Evolutionary conservation across 257 asterid species (phyloP), one percentile per base, ranked within the genome.

Genomic region (Knoxia roxburghii): DNA sequence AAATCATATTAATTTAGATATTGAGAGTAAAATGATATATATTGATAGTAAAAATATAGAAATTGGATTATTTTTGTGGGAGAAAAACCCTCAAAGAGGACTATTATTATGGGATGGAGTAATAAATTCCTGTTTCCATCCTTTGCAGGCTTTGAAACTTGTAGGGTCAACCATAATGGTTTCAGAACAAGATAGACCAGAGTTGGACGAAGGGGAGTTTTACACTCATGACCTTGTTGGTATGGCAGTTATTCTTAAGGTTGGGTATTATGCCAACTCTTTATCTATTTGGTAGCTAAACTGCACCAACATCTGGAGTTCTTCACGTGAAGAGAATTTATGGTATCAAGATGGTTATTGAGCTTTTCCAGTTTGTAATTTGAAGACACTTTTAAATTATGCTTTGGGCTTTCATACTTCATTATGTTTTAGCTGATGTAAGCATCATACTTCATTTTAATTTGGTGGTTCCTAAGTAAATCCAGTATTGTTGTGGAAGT

Each of bases 121-220:
- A 27, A 29, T 49, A 41, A 33, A 23, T 41, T 11, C 64, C 39
- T 65, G 27, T 45, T 33, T 32, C 50, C 23, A 68, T 46, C 71
- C 65, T 62, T 79, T 75, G 68, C 82, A 89, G 98, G 98, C 96
- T 61, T 89, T 76, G 74, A 85, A 82, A 80, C 97, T 92, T 70
- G 89, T 92, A 68, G 98, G 98, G 54, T 87, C 98, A 33, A 68
- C 89, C n/a, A 68, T 92, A 76, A 70, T 92, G 85, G 96, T 87
- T 68, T 73, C 71, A 49, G 86, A 89, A 68, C 85, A 86, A 65
- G 91, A 89, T 79, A 83, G 97, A 78, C 98, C 97, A 26, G 73
- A 48, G 51, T 75, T 92, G 74, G 95, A 89, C 56, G 97, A 92
- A 77, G 97, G 87, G 75, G 98, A 92, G 75, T 86, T 87, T 78